These are phyloP conservation scores for Flueggea neowawraea DNA, from an alignment of 441 rosid species.

Conservation along the genomic window DNA sequence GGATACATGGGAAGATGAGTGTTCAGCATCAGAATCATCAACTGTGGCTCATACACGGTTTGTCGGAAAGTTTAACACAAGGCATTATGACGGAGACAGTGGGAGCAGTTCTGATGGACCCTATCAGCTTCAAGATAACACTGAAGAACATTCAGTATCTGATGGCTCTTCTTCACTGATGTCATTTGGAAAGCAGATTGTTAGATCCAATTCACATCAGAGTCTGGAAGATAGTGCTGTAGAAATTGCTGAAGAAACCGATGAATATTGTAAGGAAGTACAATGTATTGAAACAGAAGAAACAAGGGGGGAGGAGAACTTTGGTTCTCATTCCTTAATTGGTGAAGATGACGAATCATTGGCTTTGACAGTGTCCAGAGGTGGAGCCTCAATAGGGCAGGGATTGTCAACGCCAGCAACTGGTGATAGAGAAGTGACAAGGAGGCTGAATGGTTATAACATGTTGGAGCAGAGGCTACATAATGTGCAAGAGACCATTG, in stretches of 20 bases:
- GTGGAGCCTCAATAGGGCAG: slow-evolving; percentile 28
- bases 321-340: slow-evolving; percentile 19
- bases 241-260: slow-evolving; percentile 36
- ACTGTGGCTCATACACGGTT: slow-evolving; percentile 30
- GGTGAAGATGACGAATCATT: slow-evolving; percentile 29
- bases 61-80: slow-evolving; percentile 24
- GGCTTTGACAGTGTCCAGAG: slow-evolving; percentile 22
- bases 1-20: slow-evolving; percentile 64
- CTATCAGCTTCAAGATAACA: slow-evolving; percentile 22
- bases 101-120: slow-evolving; percentile 35
- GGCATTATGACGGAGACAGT: slow-evolving; percentile 30
- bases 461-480: slow-evolving; percentile 48
- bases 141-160: slow-evolving; percentile 38
- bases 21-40: slow-evolving; percentile 60
- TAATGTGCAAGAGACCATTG: slow-evolving; percentile 39
- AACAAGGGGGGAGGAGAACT: slow-evolving; percentile 27
- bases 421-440: slow-evolving; percentile 36
- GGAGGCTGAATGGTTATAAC: slow-evolving; percentile 39
- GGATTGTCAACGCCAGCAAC: slow-evolving; percentile 30
- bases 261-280: slow-evolving; percentile 85
- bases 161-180: slow-evolving; percentile 47
- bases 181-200: slow-evolving; percentile 41
- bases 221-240: slow-evolving; percentile 34
- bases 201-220: slow-evolving; percentile 34
- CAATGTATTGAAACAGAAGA: slow-evolving; percentile 72